Base-by-base conservation (phyloP, 345 rosid species). In the Bruguiera sexangula region DNA sequence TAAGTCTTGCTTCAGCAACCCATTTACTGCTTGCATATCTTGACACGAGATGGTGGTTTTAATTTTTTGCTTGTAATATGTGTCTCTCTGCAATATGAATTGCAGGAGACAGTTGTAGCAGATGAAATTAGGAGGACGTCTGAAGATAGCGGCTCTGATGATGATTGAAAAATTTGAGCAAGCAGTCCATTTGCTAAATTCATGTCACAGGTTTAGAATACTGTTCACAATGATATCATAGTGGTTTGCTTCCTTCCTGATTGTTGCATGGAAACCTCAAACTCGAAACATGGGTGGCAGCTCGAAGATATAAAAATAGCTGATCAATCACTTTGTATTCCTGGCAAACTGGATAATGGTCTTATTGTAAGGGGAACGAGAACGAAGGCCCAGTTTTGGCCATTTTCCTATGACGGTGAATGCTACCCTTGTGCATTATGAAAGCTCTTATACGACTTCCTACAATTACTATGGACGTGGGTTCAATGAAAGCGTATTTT, bases 321-420 rank as follows among this genome's bases (percentile, higher is more conserved):
- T 43, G 1, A 43, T 11, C 5, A 13, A 43, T 43, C 16, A 3
- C 4, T 34, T 34, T 34, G 16, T 13, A 43, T 43, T 43, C 50
- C 10, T 39, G 46, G 16, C 5, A 43, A 43, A 13, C 4, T 11
- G 4, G 50, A 43, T 43, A 60, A 86, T 85, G 27, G 91, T 90
- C 20, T 79, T 93, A 5, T 79, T 24, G 93, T 87, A 75, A 81
- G 92, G 69, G 82, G 93, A 79, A 86, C 96, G 0, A 96, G 96
- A 57, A 81, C 92, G 78, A 82, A 74, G 58, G 86, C 85, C 0
- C 97, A 93, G 64, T 89, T 85, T 13, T 93, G 98, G 98, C 96
- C 97, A 3, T 89, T 79, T 70, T 88, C 92, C 2, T 90, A 86
- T 15, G 89, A 87, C 63, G 70, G 76, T 65, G 93, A 93, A 76